These are phyloP conservation scores for Stygiomarasmius scandens DNA, from an alignment of 1,284 basidiomycete genomes.

Conservation along the genomic window DNA sequence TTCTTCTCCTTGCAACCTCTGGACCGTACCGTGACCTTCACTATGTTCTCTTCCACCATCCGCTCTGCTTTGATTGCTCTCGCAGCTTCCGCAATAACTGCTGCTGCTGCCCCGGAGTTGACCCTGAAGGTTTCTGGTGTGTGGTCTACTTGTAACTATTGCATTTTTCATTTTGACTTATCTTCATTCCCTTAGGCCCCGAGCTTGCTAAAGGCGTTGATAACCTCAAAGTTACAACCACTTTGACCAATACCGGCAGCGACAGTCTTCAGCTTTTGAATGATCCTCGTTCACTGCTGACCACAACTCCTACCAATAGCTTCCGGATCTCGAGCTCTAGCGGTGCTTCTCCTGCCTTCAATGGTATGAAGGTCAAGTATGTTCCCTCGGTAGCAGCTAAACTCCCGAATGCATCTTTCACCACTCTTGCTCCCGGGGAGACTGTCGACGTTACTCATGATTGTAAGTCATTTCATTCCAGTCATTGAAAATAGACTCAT, in stretches of 20 bases:
- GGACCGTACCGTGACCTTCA: no score
- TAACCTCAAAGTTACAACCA: slow-evolving; percentile 40
- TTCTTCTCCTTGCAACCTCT: no score
- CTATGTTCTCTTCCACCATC: neutral
- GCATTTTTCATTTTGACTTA: neutral
- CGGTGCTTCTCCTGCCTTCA: slow-evolving; percentile 37
- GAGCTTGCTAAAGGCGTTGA: slow-evolving; percentile 37
- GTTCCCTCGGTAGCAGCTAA: slow-evolving; percentile 24
- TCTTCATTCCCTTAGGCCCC: slow-evolving; percentile 27
- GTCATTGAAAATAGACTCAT: slow-evolving; percentile 16
- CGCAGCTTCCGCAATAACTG: neutral
- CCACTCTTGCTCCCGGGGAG: slow-evolving; percentile 42
- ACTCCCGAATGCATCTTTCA: slow-evolving; percentile 26
- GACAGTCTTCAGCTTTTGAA: slow-evolving; percentile 44
- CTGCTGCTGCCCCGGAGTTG: slow-evolving; percentile 23
- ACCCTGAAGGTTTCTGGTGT: slow-evolving; percentile 36
- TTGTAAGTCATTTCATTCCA: slow-evolving; percentile 40
- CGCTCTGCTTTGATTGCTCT: neutral
- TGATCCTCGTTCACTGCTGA: slow-evolving; percentile 39
- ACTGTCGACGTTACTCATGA: slow-evolving; percentile 40
- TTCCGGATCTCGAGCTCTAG: slow-evolving; percentile 38
- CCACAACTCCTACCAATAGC: slow-evolving; percentile 38
- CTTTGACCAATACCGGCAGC: slow-evolving; percentile 45
- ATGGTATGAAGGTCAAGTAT: slow-evolving; percentile 37
- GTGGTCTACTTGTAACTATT: slow-evolving; percentile 6